Evolutionary conservation across 2,329 filamentous ascomycete genomes (phyloP), one percentile per base, ranked within the genome.

Genomic region (Coniochaeta sp.): DNA sequence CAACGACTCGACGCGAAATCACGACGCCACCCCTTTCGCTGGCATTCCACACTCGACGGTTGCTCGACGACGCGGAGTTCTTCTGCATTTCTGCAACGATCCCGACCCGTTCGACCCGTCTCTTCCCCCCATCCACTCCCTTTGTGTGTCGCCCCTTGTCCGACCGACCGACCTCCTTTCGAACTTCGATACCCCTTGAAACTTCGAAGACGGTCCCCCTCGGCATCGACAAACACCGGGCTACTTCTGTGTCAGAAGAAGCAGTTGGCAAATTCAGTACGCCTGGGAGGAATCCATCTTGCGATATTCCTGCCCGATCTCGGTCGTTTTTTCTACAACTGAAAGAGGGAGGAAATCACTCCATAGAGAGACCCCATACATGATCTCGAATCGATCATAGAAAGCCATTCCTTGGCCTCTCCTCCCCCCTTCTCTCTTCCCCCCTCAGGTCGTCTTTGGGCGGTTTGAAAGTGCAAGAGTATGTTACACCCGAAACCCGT

Each of bases 41-140:
- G 58, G 57, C 69, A 74, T 75, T 73, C 71, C n/a, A n/a, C n/a
- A n/a, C 71, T 72, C 66, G 66, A n/a, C n/a, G n/a, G n/a, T n/a
- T n/a, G 65, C 63, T 64, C 64, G 63, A 64, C 65, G 56, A 65
- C 64, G 63, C 71, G 67, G 71, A 73, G 73, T 70, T 69, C 64
- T 51, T 30, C n/a, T 42, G 38, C 33, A 38, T 38, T 38, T 38
- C 33, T 38, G 42, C 45, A n/a, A n/a, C n/a, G n/a, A 58, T 62
- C 63, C 65, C 63, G 64, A 63, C 66, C 60, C 59, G 60, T 58
- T 26, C 28, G n/a, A n/a, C n/a, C n/a, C n/a, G n/a, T n/a, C n/a
- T n/a, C n/a, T n/a, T n/a, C n/a, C n/a, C n/a, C n/a, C n/a, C n/a
- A n/a, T 30, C 58, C 61, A 50, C 65, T 63, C 66, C 67, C 69